These are phyloP conservation scores for Fusarium denticulatum DNA, from an alignment of 2,329 filamentous ascomycete species.

Conservation along the genomic window DNA sequence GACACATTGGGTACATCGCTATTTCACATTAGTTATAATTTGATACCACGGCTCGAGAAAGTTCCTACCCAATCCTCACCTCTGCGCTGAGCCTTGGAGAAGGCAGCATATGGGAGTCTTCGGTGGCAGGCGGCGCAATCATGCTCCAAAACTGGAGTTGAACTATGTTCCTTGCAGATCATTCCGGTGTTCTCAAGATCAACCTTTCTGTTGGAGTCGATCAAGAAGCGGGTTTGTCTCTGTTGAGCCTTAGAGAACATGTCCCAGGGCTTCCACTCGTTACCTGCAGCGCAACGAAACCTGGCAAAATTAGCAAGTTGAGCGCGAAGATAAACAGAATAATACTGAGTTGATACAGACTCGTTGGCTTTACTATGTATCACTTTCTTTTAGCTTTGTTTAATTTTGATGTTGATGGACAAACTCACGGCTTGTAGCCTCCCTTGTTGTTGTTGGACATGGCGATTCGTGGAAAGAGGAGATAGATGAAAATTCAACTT, in stretches of 20 bases:
- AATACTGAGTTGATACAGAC: conserved; percentile 14
- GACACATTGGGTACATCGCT: conserved; percentile 50
- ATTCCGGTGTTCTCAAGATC: conserved; percentile 46
- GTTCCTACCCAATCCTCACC: conserved; percentile 45
- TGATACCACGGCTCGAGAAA: neutral
- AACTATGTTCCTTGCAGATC: conserved; percentile 49
- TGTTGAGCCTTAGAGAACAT: conserved; percentile 49
- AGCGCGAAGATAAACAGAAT: neutral
- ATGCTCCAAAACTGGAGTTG: conserved; percentile 37
- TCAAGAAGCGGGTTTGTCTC: neutral
- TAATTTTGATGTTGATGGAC: neutral
- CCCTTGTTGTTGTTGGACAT: conserved; percentile 25
- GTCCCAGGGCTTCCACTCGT: conserved; percentile 48
- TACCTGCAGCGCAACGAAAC: conserved; percentile 49
- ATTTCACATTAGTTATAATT: neutral
- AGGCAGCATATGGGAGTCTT: conserved; percentile 43
- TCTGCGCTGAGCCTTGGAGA: conserved; percentile 43
- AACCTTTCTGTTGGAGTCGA: conserved; percentile 21
- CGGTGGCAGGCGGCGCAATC: conserved; percentile 47
- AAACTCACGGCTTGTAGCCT: conserved; percentile 26
- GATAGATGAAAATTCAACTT: neutral
- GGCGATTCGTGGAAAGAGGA: neutral
- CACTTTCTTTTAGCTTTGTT: neutral
- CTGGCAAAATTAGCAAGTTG: conserved; percentile 30
- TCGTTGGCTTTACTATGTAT: neutral